Evolutionary conservation across 495 filamentous ascomycete genomes (phyloP), one percentile per base, ranked within the genome.

Genomic region (Achaetomiella virescens): DNA sequence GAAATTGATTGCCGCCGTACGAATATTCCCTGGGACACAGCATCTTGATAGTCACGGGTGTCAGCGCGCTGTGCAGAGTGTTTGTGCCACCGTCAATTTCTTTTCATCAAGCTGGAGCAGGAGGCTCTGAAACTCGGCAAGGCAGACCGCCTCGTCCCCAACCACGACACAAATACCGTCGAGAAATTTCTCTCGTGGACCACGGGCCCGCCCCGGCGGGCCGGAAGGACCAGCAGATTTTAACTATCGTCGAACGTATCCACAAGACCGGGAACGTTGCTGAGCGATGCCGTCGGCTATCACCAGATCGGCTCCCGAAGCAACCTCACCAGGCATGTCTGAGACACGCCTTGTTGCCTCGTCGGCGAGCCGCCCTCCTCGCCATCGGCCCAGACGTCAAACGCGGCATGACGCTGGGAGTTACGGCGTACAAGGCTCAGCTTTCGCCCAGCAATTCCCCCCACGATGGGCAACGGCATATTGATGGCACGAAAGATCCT

Each of bases 61-160:
- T 46, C 46, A 22, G 52, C n/a, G 2, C 35, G 38, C 18, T 18
- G 25, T 37, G 51, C 37, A 27, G 18, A 21, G 50, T 25, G 57
- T 18, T 43, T 31, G 41, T 60, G 55, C 47, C 35, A 59, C 57
- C 55, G 47, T 54, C 55, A 59, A 60, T 59, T 51, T 61, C 41
- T 50, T 51, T 61, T 63, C 63, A 59, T 63, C 63, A 57, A 63
- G 51, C 42, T 59, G 60, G 45, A 24, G 52, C 58, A 55, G 54
- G 47, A 21, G 14, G 21, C 48, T 44, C 22, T 10, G 17, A 7
- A 8, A 6, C 25, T 36, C 6, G 33, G 33, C 48, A 48, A 31
- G 45, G 56, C 54, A 25, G 42, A 49, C 50, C 60, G 54, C 45
- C 58, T 57, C 42, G 14, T 15, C 44, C 37, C 51, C 54, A 52